A percentile compares a stretch with the other conserved stretches of the same genome.
Conservation (phyloP, 2,329 filamentous ascomycete genomes). For the Niveomyces coronatus region DNA sequence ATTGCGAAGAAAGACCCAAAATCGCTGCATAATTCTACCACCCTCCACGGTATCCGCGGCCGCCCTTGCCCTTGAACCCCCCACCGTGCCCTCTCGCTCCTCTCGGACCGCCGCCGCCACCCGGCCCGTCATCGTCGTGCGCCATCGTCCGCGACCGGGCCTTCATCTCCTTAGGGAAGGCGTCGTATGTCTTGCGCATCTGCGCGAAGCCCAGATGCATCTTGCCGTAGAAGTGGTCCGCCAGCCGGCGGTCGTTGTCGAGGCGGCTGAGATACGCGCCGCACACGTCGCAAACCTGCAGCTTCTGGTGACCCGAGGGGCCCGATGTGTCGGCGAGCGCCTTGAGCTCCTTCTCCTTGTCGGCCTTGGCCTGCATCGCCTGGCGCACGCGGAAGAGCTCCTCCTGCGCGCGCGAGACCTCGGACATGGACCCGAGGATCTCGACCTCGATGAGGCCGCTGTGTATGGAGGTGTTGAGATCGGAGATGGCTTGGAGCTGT, state of each 20-base stretch:
- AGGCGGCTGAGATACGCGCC: conserved; percentile 86
- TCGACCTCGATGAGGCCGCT: conserved; percentile 77
- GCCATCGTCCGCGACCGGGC: conserved; percentile 52
- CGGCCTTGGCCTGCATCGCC: conserved; percentile 69
- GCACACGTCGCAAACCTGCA: conserved; percentile 97
- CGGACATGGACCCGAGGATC: conserved; percentile 70
- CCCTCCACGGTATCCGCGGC: conserved; percentile 38
- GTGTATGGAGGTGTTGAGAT: conserved; percentile 68
- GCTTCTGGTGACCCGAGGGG: conserved; percentile 89
- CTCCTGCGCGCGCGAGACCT: conserved; percentile 71
- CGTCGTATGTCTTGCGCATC: conserved; percentile 89
- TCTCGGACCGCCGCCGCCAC: conserved; percentile 37
- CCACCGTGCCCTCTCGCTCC: conserved; percentile 43
- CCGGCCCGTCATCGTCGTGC: conserved; percentile 35
- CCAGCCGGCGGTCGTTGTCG: conserved; percentile 87
- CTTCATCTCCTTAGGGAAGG: conserved; percentile 79
- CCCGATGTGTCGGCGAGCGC: conserved; percentile 84
- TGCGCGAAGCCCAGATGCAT: conserved; percentile 98
- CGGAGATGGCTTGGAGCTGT: conserved; percentile 69
- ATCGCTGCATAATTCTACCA: conserved; percentile 26
- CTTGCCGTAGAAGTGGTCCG: conserved; percentile 98
- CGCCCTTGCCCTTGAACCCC: conserved; percentile 41
- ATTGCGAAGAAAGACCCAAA: not conserved
- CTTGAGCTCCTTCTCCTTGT: conserved; percentile 81
- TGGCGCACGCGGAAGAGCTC: conserved; percentile 81